Evolutionary conservation across 139 green algal species (phyloP), one percentile per base, ranked within the genome.

Genomic region (Pseudopediastrum boryanum): DNA sequence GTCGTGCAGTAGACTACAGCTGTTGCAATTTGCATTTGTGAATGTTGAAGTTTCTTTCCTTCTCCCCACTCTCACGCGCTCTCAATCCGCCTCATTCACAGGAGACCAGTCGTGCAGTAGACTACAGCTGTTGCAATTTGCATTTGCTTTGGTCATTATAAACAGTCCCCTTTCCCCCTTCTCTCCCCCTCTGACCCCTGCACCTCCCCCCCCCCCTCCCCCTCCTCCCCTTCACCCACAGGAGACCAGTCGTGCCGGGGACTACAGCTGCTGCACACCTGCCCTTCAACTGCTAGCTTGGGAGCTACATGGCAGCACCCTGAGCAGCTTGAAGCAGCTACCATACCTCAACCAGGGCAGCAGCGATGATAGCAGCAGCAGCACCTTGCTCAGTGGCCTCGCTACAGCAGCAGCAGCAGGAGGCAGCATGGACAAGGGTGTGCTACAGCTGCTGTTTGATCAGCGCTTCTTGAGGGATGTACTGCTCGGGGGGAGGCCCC

Each of bases 361-460:
- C 51, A 41, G n/a, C 39, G 35, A 7, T 7, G 33, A n/a, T n/a
- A 65, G 46, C n/a, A 65, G 56, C 71, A 36, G 35, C 36, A 59
- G 36, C 25, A 51, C 4, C 39, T 43, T 42, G 9, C 23, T 23
- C 8, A 7, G 29, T 25, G 48, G 67, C 41, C 27, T 33, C 25
- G 52, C 43, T 1, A 21, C n/a, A 25, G 74, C 21, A 2, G 62
- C 7, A 44, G 58, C 50, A 64, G 63, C 56, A 46, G 31, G 31
- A 31, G 38, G 66, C 36, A 13, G n/a, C 19, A 88, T 65, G 8
- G 94, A 98, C 82, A 93, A 94, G 77, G 95, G 93, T 31, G 78
- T 95, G 3, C 89, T 99, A 63, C 95, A 98, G 90, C 90, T 98
- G 67, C 79, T 98, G 21, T 88, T 98, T 44, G 95, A 98, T 66